phyloP scores from a whole-genome alignment of 2,329 filamentous ascomycete genomes.

The Paraphaeosphaeria sporulosa region DNA sequence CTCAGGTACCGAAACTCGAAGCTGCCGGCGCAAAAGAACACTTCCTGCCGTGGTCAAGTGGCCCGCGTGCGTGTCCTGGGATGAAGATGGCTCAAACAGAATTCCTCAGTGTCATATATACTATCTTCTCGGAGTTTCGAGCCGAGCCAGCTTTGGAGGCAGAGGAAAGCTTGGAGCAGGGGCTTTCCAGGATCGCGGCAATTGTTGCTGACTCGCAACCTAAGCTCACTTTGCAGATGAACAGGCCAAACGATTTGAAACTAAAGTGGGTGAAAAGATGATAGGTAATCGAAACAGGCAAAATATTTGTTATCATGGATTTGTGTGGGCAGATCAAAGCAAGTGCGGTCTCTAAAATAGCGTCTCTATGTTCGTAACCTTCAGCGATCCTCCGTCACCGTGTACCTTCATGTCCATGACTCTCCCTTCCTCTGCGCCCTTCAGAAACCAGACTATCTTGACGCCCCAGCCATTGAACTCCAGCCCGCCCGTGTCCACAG shows the following conservation, averaged over 20 bases:
- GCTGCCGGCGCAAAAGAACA: constrained; percentile 8
- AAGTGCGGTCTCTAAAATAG: neutral
- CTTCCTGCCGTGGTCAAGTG: constrained; percentile 25
- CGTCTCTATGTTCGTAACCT: neutral
- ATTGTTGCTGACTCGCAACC: constrained; percentile 20
- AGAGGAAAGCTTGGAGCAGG: constrained; percentile 14
- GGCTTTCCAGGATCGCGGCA: constrained; percentile 14
- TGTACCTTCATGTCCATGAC: constrained; percentile 1
- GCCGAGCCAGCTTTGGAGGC: constrained; percentile 12
- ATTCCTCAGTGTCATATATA: constrained; percentile 41
- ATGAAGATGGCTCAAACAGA: constrained; percentile 48
- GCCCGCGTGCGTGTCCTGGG: constrained; percentile 41
- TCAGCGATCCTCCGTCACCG: neutral
- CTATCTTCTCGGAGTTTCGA: constrained; percentile 23
- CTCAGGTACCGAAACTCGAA: constrained; percentile 12
- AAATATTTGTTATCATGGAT: too few relatives aligned
- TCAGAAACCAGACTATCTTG: constrained; percentile 23
- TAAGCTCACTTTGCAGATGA: constrained; percentile 20
- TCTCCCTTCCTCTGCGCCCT: constrained; percentile 13
- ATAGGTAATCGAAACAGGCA: too few relatives aligned
- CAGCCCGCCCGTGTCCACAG: constrained; percentile 26
- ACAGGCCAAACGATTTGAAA: constrained; percentile 13
- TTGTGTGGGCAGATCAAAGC: too few relatives aligned
- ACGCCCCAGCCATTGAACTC: constrained; percentile 15
- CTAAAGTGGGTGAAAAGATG: constrained; percentile 8